These are phyloP conservation scores for Salix exigua DNA, from an alignment of 345 rosid species.

Conservation along the genomic window DNA sequence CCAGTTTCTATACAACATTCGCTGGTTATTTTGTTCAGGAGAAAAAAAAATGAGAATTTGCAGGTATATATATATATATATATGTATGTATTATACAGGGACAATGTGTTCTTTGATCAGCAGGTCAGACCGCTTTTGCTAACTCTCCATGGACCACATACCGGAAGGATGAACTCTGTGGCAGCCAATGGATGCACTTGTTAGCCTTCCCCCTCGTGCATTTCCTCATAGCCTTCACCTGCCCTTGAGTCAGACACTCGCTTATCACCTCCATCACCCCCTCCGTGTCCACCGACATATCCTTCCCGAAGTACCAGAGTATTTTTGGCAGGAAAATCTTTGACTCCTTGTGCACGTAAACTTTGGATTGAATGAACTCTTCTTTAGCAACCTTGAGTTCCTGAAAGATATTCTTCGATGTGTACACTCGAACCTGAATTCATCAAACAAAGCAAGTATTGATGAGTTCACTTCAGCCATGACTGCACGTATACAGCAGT, in stretches of 20 bases:
- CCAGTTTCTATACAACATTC: neutral
- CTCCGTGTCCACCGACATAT: constrained; percentile 47
- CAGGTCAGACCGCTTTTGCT: constrained; percentile 21
- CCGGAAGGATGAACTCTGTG: constrained; percentile 63
- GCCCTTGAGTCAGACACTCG: constrained; percentile 46
- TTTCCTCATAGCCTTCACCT: constrained; percentile 45
- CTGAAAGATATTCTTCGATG: constrained; percentile 51
- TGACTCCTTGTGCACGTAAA: constrained; percentile 52
- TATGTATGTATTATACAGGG: no score
- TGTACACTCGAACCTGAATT: constrained; percentile 61
- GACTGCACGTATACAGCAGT: neutral
- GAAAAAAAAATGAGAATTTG: neutral
- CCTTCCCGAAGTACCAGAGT: constrained; percentile 58
- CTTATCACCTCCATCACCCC: constrained; percentile 41
- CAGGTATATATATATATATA: neutral
- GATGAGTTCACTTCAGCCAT: neutral
- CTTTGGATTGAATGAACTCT: constrained; percentile 55
- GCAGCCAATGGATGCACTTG: constrained; percentile 58
- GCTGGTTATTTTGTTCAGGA: neutral
- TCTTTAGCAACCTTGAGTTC: constrained; percentile 59
- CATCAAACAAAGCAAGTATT: neutral
- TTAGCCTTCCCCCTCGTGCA: constrained; percentile 50
- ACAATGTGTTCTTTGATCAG: no score
- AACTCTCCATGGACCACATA: constrained; percentile 55
- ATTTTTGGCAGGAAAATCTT: constrained; percentile 66